Conservation (phyloP, 768 basidiomycete species). For the Macrolepiota dolichaula region DNA sequence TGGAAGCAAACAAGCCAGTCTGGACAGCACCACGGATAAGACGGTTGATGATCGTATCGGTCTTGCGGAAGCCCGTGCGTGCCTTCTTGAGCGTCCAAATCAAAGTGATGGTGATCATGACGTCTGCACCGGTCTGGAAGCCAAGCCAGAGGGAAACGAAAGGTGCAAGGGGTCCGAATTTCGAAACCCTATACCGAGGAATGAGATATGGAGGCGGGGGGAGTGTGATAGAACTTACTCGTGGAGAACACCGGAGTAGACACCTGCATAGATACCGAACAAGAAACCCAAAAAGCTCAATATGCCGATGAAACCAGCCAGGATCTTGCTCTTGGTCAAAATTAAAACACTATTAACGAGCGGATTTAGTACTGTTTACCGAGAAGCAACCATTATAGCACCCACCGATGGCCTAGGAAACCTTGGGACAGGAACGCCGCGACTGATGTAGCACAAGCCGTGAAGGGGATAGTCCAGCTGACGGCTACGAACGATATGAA, state of each 20-base stretch:
- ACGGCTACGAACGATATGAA: constrained; percentile 24
- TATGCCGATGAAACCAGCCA: constrained; percentile 32
- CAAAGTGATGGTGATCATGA: constrained; percentile 30
- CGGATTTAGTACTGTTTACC: background rate
- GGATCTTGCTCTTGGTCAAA: constrained; percentile 30
- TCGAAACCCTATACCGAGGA: constrained; percentile 24
- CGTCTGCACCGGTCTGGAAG: constrained; percentile 37
- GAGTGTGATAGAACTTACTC: constrained; percentile 27
- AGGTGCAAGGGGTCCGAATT: constrained; percentile 32
- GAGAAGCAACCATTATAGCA: background rate
- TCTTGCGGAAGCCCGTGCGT: constrained; percentile 47
- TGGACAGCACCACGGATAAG: constrained; percentile 54
- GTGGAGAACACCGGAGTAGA: constrained; percentile 38
- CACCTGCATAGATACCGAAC: constrained; percentile 40
- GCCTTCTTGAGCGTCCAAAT: constrained; percentile 31
- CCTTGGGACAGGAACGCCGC: constrained; percentile 48
- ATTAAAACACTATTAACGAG: constrained; percentile 25
- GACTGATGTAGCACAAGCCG: constrained; percentile 31
- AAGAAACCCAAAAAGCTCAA: constrained; percentile 36
- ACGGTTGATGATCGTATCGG: constrained; percentile 49
- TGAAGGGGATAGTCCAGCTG: constrained; percentile 40
- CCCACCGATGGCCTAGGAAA: constrained; percentile 44
- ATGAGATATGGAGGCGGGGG: constrained; percentile 20
- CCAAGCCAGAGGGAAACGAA: constrained; percentile 31
- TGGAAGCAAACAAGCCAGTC: constrained; percentile 48